Conservation (phyloP, 73 alveolate species). For the Durusdinium trenchii region DNA sequence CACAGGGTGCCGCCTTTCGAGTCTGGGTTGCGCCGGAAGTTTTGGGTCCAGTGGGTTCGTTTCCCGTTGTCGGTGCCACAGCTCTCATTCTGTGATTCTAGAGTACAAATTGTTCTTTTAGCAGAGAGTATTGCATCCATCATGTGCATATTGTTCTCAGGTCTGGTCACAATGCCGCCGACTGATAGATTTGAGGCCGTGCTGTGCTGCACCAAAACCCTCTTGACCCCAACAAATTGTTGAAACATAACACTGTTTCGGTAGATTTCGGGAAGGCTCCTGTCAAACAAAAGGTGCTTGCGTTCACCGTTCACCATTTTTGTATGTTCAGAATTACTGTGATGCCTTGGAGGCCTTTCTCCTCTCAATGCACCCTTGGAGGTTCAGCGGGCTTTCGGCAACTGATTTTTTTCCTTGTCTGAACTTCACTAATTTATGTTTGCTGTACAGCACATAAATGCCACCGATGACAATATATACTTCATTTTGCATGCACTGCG, state of each 20-base stretch:
- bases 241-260: background rate
- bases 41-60: no score
- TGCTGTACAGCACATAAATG: no score
- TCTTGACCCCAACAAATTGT: background rate
- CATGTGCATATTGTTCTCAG: no score
- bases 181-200: constrained; percentile 61
- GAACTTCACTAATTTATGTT: no score
- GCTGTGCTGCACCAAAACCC: background rate
- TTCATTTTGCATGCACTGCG: background rate
- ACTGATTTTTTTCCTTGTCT: no score
- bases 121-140: no score
- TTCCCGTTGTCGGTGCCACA: no score
- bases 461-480: background rate
- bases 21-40: no score
- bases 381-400: background rate
- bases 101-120: no score
- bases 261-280: background rate
- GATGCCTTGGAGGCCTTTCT: constrained; percentile 2
- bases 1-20: no score
- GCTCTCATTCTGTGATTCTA: no score
- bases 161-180: no score
- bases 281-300: background rate
- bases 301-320: background rate
- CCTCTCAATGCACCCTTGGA: constrained; percentile 91
- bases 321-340: background rate